A percentile compares a stretch with the other conserved stretches of the same genome.
phyloP scores from a whole-genome alignment of 208 protist species.

The Trichomonas vaginalis region DNA sequence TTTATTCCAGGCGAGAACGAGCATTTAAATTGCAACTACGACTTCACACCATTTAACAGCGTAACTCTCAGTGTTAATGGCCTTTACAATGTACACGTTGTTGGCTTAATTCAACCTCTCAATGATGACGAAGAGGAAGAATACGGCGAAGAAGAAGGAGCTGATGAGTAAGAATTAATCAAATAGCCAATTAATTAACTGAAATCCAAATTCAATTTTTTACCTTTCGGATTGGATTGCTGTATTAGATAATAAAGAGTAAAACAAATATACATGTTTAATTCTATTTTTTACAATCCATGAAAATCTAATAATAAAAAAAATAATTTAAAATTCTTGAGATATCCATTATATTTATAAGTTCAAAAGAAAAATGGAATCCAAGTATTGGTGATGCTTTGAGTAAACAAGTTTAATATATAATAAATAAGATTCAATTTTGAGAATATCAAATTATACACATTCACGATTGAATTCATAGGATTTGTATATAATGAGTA shows the following conservation, averaged over 20 bases:
- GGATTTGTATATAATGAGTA: too few species aligned
- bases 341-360: too few species aligned
- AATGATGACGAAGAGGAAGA: neutral
- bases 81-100: neutral
- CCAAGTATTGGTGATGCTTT: too few species aligned
- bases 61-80: neutral
- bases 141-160: neutral
- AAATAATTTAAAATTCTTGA: too few species aligned
- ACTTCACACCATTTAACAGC: neutral
- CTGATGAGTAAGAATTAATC: neutral
- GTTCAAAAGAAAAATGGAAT: too few species aligned
- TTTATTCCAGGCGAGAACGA: neutral
- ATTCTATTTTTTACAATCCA: too few species aligned
- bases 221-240: neutral
- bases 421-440: too few species aligned
- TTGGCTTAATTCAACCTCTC: neutral
- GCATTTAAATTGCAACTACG: neutral
- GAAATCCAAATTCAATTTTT: neutral
- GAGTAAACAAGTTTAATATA: too few species aligned
- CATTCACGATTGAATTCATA: too few species aligned
- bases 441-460: too few species aligned
- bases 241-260: neutral
- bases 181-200: neutral
- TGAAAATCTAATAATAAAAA: too few species aligned
- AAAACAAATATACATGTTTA: too few species aligned